These are phyloP conservation scores for Solanum phureja DNA, from an alignment of 257 asterid genomes.

Conservation along the genomic window DNA sequence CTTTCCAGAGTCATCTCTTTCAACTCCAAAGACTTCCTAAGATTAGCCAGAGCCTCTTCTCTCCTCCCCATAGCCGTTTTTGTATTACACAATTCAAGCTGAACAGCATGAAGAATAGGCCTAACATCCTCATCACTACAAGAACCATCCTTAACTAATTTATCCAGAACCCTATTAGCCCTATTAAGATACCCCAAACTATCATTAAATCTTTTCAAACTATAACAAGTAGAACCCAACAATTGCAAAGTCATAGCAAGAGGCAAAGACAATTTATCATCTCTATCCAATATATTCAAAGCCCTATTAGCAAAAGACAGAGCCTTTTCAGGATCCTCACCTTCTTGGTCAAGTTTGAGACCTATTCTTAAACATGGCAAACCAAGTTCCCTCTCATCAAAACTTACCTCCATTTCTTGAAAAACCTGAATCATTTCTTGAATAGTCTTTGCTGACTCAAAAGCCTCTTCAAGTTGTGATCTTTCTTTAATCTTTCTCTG, in stretches of 20 bases:
- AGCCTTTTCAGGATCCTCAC: slow-evolving; percentile 62
- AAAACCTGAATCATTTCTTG: slow-evolving; percentile 72
- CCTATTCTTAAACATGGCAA: slow-evolving; percentile 78
- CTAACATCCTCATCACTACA: slow-evolving; percentile 33
- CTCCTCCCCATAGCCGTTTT: slow-evolving; percentile 91
- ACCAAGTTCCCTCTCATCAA: slow-evolving; percentile 67
- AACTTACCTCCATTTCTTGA: slow-evolving; percentile 51
- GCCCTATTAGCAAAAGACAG: slow-evolving; percentile 65
- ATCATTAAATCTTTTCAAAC: slow-evolving; percentile 61
- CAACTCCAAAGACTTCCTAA: slow-evolving; percentile 64
- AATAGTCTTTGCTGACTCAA: slow-evolving; percentile 66
- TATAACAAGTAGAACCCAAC: slow-evolving; percentile 63
- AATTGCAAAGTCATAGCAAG: slow-evolving; percentile 83
- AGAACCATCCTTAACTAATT: slow-evolving; percentile 40
- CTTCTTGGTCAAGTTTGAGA: slow-evolving; percentile 73
- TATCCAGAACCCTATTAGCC: slow-evolving; percentile 59
- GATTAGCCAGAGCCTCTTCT: slow-evolving; percentile 78
- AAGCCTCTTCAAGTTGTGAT: slow-evolving; percentile 68
- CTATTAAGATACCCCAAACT: slow-evolving; percentile 79
- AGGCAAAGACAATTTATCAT: slow-evolving; percentile 50
- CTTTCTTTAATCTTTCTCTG: slow-evolving; percentile 58
- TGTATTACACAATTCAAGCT: slow-evolving; percentile 59
- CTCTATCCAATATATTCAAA: slow-evolving; percentile 45
- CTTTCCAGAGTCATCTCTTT: slow-evolving; percentile 63
- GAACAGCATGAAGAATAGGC: slow-evolving; percentile 73